Percentiles rank a stretch among this genome's conserved stretches.
Conservation (phyloP, 108 stramenopile genomes). For the Phaeodactylum tricornutum region DNA sequence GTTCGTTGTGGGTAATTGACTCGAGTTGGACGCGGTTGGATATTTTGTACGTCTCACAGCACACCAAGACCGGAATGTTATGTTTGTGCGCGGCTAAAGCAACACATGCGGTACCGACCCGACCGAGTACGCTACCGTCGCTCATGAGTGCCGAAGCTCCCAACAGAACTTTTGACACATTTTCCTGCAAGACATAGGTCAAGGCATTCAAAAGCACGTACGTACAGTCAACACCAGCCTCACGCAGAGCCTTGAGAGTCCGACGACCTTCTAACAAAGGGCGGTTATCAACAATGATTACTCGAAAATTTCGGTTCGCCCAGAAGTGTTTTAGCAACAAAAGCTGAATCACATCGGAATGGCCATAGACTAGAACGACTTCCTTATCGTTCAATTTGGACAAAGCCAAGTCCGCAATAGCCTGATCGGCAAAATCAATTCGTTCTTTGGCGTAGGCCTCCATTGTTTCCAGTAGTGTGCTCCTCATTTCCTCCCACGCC, state of each 20-base stretch:
- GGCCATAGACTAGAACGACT: constrained; percentile 90
- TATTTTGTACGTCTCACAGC: constrained; percentile 99
- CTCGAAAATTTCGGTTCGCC: constrained; percentile 40
- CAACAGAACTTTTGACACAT: constrained; percentile 93
- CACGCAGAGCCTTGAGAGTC: constrained; percentile 47
- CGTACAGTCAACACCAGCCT: constrained; percentile 71
- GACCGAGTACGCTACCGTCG: constrained; percentile 87
- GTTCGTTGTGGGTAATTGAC: constrained; percentile 91
- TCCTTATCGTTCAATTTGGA: constrained; percentile 83
- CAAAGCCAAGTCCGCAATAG: constrained; percentile 74
- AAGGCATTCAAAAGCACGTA: constrained; percentile 85
- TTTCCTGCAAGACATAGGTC: constrained; percentile 88
- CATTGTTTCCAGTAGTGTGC: constrained; percentile 65
- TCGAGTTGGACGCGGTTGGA: constrained; percentile 95
- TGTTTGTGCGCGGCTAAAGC: constrained; percentile 81
- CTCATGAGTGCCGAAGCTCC: constrained; percentile 95
- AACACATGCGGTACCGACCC: constrained; percentile 91
- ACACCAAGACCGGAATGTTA: constrained; percentile 92
- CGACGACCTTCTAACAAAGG: constrained; percentile 77
- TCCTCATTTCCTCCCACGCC: constrained; percentile 61
- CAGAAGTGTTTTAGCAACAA: constrained; percentile 29
- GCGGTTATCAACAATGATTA: constrained; percentile 93
- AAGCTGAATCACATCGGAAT: constrained; percentile 54
- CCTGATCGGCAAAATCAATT: constrained; percentile 81
- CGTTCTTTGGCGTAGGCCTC: constrained; percentile 83